Conservation (phyloP, 192 early-diverging fungal species). For the Chytriomyces confervae region DNA sequence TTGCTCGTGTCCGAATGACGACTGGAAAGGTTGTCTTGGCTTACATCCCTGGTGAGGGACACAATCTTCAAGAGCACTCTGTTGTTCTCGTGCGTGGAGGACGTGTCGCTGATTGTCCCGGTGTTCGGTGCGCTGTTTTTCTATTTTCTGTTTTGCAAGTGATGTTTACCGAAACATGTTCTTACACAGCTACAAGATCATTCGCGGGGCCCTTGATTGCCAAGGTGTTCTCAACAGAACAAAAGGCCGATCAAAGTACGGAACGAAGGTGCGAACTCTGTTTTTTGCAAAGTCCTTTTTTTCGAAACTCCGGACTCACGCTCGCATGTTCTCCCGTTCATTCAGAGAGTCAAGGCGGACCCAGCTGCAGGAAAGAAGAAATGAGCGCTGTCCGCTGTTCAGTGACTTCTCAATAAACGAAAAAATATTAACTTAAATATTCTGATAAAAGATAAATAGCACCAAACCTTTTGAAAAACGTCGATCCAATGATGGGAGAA, state of each 20-base stretch:
- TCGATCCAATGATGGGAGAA: neutral
- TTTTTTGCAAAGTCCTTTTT: neutral
- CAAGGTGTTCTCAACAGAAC: constrained; percentile 89
- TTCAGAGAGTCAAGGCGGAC: neutral
- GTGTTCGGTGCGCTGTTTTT: constrained; percentile 63
- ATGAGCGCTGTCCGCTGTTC: neutral
- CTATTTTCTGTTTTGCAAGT: neutral
- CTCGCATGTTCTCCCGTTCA: neutral
- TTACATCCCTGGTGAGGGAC: constrained; percentile 98
- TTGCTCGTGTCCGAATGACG: constrained; percentile 89
- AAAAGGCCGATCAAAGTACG: constrained; percentile 90
- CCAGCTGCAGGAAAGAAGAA: neutral
- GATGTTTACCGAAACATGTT: neutral
- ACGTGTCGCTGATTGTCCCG: constrained; percentile 95
- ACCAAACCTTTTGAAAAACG: constrained; percentile 10
- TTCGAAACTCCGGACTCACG: neutral
- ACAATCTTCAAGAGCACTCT: constrained; percentile 97
- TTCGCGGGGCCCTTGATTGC: constrained; percentile 91
- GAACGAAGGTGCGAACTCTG: constrained; percentile 69
- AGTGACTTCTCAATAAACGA: too few relatives aligned
- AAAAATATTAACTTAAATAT: neutral
- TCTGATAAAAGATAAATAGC: constrained; percentile 46
- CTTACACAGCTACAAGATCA: constrained; percentile 77
- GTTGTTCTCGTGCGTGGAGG: constrained; percentile 95
- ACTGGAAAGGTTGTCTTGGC: constrained; percentile 90